Evolutionary conservation across 805 yeast species (phyloP).

Genomic region (Clavispora vitiphila): DNA sequence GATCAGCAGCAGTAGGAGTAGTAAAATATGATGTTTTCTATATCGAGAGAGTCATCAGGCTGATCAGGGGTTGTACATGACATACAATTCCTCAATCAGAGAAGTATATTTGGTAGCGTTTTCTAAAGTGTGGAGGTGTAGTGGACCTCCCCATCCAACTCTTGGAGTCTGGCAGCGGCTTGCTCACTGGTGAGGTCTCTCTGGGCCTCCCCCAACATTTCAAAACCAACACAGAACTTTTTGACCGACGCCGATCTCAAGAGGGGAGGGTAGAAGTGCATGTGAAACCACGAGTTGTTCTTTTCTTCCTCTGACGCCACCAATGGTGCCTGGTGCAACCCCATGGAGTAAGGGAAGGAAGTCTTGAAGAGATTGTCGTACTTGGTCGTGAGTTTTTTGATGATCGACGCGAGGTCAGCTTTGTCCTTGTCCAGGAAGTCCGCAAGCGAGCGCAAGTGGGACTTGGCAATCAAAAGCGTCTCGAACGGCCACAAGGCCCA

Average conservation of each 20-base stretch:
- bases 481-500: constrained; percentile 87
- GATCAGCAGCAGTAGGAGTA: too few relatives aligned
- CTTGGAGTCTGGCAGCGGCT: constrained; percentile 54
- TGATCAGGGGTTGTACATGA: too few relatives aligned
- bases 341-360: constrained; percentile 78
- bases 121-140: constrained; percentile 11
- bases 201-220: constrained; percentile 65
- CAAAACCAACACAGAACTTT: constrained; percentile 73
- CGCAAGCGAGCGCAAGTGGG: constrained; percentile 45
- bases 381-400: constrained; percentile 51
- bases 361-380: constrained; percentile 69
- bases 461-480: constrained; percentile 56
- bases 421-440: constrained; percentile 45
- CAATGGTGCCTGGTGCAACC: constrained; percentile 71
- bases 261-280: constrained; percentile 77
- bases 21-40: too few relatives aligned
- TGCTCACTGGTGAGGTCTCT: constrained; percentile 63
- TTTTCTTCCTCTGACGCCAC: constrained; percentile 38
- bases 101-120: too few relatives aligned
- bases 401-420: constrained; percentile 50
- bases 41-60: too few relatives aligned
- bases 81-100: too few relatives aligned
- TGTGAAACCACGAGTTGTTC: constrained; percentile 50
- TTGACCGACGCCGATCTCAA: constrained; percentile 69
- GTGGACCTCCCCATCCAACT: constrained; percentile 35